Evolutionary conservation across 2,329 filamentous ascomycete genomes (phyloP).

Genomic region (Trichocomaceae sp.): DNA sequence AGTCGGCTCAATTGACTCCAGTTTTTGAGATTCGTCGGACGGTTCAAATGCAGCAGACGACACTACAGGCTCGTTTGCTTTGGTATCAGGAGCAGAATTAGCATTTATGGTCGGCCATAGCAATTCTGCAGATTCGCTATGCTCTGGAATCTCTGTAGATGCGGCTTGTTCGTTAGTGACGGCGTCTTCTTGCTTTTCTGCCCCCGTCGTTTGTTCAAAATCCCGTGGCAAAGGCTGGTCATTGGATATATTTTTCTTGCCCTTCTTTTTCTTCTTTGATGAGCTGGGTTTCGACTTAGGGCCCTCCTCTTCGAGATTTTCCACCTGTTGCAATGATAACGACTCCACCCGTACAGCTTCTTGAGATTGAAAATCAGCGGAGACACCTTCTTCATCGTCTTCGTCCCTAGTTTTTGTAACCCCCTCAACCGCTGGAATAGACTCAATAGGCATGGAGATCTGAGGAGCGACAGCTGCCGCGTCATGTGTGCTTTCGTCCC

Average conservation of each 20-base stretch:
- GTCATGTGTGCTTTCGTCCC: slow-evolving; percentile 1
- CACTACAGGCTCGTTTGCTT: background rate
- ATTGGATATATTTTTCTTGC: slow-evolving; percentile 33
- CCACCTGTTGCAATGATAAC: background rate
- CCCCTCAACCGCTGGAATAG: background rate
- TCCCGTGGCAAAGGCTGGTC: slow-evolving; percentile 7
- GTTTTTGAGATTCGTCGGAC: background rate
- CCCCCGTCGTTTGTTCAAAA: background rate
- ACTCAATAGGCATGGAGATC: background rate
- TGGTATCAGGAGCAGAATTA: background rate
- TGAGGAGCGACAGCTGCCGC: background rate
- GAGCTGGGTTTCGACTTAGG: slow-evolving; percentile 6
- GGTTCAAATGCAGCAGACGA: background rate
- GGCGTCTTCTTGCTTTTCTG: background rate
- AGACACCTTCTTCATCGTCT: background rate
- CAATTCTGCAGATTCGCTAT: background rate
- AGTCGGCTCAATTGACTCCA: background rate
- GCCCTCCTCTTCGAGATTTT: slow-evolving; percentile 1
- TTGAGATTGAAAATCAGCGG: background rate
- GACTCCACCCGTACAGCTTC: background rate
- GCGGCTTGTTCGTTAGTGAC: background rate
- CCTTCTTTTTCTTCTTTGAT: slow-evolving; percentile 27
- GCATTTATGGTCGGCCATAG: background rate
- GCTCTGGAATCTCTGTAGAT: background rate
- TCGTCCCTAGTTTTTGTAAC: background rate